These are phyloP conservation scores for Boeremia lycopersici DNA, from an alignment of 2,329 filamentous ascomycete genomes.

Conservation along the genomic window DNA sequence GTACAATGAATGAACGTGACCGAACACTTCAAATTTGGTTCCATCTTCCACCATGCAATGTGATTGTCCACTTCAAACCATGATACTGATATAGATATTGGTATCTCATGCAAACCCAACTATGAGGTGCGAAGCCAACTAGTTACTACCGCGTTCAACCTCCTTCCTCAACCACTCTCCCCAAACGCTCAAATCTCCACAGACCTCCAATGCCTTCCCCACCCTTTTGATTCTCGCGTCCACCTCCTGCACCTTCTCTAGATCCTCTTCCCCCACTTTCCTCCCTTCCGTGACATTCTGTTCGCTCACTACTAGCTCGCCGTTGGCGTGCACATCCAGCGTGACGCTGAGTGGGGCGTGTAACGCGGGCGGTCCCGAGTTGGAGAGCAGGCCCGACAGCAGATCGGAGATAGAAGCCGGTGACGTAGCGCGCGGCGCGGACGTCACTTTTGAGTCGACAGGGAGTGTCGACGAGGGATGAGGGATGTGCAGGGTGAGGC, in stretches of 20 bases:
- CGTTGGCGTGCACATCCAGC: constrained; percentile 66
- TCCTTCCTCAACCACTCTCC: constrained; percentile 54
- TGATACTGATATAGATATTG: neutral
- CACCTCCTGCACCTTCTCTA: constrained; percentile 33
- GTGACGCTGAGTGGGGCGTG: constrained; percentile 57
- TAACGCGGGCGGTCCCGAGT: constrained; percentile 42
- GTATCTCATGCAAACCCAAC: neutral
- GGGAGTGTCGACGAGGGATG: constrained; percentile 23
- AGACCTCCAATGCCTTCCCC: constrained; percentile 53
- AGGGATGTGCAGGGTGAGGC: constrained; percentile 39
- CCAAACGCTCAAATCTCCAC: constrained; percentile 59
- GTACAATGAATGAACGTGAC: constrained; percentile 20
- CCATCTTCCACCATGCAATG: neutral
- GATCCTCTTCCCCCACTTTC: constrained; percentile 28
- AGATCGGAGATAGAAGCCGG: constrained; percentile 22
- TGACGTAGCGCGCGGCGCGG: constrained; percentile 8
- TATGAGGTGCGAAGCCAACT: neutral
- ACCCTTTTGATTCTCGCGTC: constrained; percentile 43
- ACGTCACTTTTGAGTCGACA: neutral
- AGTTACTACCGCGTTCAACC: constrained; percentile 6
- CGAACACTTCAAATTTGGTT: constrained; percentile 2
- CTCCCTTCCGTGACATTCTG: constrained; percentile 57
- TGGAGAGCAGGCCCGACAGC: constrained; percentile 24
- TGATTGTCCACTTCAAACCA: neutral
- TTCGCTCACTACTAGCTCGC: constrained; percentile 62